phyloP scores from a whole-genome alignment of 2,329 filamentous ascomycete genomes.

The Emmonsia crescens region DNA sequence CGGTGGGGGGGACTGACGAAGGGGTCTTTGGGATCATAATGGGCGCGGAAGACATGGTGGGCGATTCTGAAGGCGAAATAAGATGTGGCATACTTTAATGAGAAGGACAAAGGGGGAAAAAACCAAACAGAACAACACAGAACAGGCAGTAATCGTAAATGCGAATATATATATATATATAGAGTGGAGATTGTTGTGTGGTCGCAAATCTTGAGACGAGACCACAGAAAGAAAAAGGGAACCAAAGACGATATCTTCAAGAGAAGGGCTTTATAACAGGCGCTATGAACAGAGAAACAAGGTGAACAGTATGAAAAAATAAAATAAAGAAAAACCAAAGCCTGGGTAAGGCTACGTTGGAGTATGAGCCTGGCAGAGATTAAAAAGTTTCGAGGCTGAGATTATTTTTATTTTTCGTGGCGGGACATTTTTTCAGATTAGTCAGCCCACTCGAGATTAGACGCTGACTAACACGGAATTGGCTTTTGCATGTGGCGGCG shows the following conservation, averaged over 20 bases:
- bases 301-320: constrained; percentile 1
- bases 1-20: constrained; percentile 21
- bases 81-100: constrained; percentile 37
- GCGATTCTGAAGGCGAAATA: constrained; percentile 29
- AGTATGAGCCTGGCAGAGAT: not conserved
- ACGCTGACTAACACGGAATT: no score
- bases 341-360: not conserved
- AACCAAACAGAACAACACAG: not conserved
- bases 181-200: constrained; percentile 3
- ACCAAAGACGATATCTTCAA: not conserved
- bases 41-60: constrained; percentile 34
- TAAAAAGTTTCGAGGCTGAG: not conserved
- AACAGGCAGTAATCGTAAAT: not conserved
- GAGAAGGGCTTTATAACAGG: not conserved
- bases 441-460: not conserved
- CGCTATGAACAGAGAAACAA: not conserved
- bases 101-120: not conserved
- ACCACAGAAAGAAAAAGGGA: not conserved
- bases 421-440: not conserved
- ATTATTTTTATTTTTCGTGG: not conserved
- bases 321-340: constrained; percentile 3
- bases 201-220: not conserved
- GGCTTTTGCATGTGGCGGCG: not conserved
- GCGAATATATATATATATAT: not conserved
- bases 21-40: constrained; percentile 12